Base-by-base conservation (phyloP, 2,329 filamentous ascomycete species). In the Thelonectria blattea region DNA sequence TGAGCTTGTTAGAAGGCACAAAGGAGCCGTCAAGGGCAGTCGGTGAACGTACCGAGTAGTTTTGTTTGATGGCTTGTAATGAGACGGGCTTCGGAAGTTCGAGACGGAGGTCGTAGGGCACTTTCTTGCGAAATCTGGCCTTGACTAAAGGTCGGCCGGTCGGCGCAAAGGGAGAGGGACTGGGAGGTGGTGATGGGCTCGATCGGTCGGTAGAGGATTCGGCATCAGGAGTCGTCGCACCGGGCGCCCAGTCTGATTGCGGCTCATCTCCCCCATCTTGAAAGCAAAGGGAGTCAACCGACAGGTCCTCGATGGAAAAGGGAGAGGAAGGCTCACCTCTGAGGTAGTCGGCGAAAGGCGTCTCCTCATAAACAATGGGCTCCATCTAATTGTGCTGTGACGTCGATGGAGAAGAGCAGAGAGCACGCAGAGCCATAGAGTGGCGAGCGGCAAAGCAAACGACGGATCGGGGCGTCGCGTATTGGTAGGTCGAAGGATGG, bases 341-440 rank as follows among this genome's bases (percentile, higher is more conserved):
- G 70, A 97, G 87, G 80, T 95, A 95, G 72, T 91, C 88, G 74
- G 92, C 93, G 78, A 97, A 84, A 70, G 93, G 93, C 75, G 91
- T 91, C 79, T 93, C 88, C 79, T 95, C 87, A 79, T 91, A 91
- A 70, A 97, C 87, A 71, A 97, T 84, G 72, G 91, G 88, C 85
- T 97, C 93, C 93, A 97, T 76, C 65, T 73, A 69, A 68, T 65
- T 69, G 66, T 52, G 69, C 53, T 67, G 68, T 71, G 65, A 66
- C 62, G 69, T 70, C 63, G 65, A 71, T 52, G 65, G 63, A 62
- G 64, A 63, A 56, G 68, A 67, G 65, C 63, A 57, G 63, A 50
- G 62, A 62, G 68, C 65, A 67, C 67, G 63, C 65, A 71, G 61
- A 71, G 73, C 71, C 72, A 73, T 74, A 62, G 71, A 71, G 67